A percentile compares a stretch with the other conserved stretches of the same genome.
These are phyloP conservation scores for Bruguiera sexangula DNA, from an alignment of 345 rosid genomes.

Conservation along the genomic window DNA sequence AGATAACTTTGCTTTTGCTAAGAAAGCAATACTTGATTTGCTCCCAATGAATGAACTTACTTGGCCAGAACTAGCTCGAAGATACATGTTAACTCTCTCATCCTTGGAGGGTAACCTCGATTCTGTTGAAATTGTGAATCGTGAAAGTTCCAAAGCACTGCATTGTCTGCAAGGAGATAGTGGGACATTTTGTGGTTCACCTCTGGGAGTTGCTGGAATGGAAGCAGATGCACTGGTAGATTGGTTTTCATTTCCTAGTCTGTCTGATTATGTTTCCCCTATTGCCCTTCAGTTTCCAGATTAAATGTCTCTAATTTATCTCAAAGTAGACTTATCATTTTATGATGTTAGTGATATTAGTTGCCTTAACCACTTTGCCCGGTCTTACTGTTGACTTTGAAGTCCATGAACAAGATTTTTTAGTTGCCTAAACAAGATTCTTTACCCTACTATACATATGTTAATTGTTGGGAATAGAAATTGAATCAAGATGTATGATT, in stretches of 20 bases:
- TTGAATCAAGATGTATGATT: conserved; percentile 1
- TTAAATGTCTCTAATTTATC: conserved; percentile 2
- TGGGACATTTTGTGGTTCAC: conserved; percentile 26
- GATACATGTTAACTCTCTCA: conserved; percentile 27
- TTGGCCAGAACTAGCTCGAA: conserved; percentile 41
- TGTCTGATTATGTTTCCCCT: conserved; percentile 4
- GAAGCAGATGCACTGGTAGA: conserved; percentile 46
- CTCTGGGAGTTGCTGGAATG: conserved; percentile 31
- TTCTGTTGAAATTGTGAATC: conserved; percentile 23
- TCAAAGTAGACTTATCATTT: not conserved
- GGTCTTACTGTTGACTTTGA: not conserved
- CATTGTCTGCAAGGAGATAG: conserved; percentile 31
- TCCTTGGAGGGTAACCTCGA: conserved; percentile 37
- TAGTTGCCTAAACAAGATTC: not conserved
- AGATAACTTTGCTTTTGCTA: conserved; percentile 19
- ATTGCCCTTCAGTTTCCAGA: not conserved
- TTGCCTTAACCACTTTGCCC: not conserved
- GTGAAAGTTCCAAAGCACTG: conserved; percentile 32
- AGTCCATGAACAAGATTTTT: not conserved
- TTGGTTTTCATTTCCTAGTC: conserved; percentile 32
- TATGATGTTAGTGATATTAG: conserved; percentile 1
- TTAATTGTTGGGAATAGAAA: conserved; percentile 4
- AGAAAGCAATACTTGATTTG: conserved; percentile 34
- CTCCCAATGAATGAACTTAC: conserved; percentile 38
- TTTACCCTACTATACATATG: not conserved